Evolutionary conservation across 345 rosid genomes (phyloP).

Genomic region (Kandelia obovata): DNA sequence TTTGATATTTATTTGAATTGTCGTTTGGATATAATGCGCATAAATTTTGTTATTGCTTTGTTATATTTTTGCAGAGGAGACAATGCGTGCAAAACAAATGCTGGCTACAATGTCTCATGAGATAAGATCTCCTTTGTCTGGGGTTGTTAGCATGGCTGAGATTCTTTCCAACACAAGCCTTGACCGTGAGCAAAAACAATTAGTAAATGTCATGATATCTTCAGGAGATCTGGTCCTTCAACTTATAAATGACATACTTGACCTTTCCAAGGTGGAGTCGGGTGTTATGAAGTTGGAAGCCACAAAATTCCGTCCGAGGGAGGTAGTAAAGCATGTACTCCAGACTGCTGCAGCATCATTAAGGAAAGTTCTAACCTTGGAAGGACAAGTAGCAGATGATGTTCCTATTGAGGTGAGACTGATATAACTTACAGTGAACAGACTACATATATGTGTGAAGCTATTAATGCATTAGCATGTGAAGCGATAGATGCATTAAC

Average conservation of each 20-base stretch:
- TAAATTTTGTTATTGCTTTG: background rate
- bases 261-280: constrained; percentile 97
- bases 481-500: too few relatives aligned
- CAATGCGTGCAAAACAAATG: constrained; percentile 97
- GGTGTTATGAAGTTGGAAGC: constrained; percentile 99
- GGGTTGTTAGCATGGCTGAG: constrained; percentile 97
- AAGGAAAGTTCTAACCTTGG: constrained; percentile 68
- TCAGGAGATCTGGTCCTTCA: constrained; percentile 97
- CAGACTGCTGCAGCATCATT: constrained; percentile 96
- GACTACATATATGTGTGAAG: too few relatives aligned
- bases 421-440: background rate
- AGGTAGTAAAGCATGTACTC: constrained; percentile 88
- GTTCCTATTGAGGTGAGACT: constrained; percentile 76
- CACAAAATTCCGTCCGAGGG: constrained; percentile 84
- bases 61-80: constrained; percentile 66
- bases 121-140: constrained; percentile 89
- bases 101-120: constrained; percentile 98
- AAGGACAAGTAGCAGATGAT: constrained; percentile 79
- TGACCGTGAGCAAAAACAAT: constrained; percentile 67
- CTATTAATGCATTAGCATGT: too few relatives aligned
- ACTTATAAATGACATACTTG: constrained; percentile 89
- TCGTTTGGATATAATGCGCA: constrained; percentile 7
- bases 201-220: constrained; percentile 87
- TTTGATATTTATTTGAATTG: background rate
- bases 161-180: constrained; percentile 75